Base-by-base conservation (phyloP, 2,329 filamentous ascomycete genomes). In the Venturia effusa region DNA sequence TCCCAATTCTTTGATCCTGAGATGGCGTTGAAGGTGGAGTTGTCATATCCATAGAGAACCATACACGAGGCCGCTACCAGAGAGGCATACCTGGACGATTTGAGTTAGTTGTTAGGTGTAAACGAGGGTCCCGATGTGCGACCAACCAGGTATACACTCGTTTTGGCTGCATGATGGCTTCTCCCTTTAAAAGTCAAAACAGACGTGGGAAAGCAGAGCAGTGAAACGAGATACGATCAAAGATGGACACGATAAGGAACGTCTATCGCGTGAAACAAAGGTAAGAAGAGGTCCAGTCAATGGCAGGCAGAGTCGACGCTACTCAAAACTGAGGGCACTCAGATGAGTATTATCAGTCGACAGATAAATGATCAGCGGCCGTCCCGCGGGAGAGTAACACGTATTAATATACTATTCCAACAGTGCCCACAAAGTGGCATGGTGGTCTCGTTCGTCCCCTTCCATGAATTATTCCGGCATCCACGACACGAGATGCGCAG, bases 1-100 rank as follows among this genome's bases (percentile, higher is more conserved):
- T 84, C 75, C 87, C 87, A 90, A 71, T 89, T 82, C 17, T 83
- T 73, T 1, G 85, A 88, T 39, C 83, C 84, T 73, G 88, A 87
- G 6, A 88, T 82, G 5, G 86, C 85, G 72, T 90, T 90, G 79
- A 86, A 90, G 59, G 88, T 86, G 43, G 85, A 88, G 1, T 87
- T 86, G 79, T 89, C 87, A 71, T 89, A 89, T 64, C 87, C 87
- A 71, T 89, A 89, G 55, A 90, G 79, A 27, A 89, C 85, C 87
- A 89, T 89, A 73, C 85, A 89, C 72, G 85, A 84, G 70, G 87
- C 86, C 64, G 87, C 87, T 67, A 89, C 84, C 61, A 88, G 78
- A 66, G 85, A 86, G 68, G 88, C 84, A 76, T 86, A 88, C 84
- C 84, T 83, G n/a, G 34, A 39, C 15, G 13, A 22, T 15, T 3